Conservation (phyloP, 2,329 filamentous ascomycete species). For the Talaromyces sp. region DNA sequence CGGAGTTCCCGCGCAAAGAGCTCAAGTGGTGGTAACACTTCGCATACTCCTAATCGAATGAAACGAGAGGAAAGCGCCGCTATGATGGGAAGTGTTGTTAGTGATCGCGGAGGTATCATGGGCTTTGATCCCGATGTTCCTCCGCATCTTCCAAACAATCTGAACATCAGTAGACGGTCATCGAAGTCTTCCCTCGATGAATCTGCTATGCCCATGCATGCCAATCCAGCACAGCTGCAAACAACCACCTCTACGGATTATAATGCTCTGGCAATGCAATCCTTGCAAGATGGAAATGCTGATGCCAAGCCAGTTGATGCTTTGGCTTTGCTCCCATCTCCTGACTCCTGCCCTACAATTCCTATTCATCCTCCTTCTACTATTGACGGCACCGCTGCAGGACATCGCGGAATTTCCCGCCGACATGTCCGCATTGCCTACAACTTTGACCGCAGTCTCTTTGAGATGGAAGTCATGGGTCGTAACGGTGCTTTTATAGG, state of each 20-base stretch:
- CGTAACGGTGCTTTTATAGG: conserved; percentile 62
- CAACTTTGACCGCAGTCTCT: conserved; percentile 59
- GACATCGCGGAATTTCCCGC: conserved; percentile 63
- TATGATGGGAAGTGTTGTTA: conserved; percentile 55
- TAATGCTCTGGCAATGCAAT: conserved; percentile 51
- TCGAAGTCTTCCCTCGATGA: conserved; percentile 53
- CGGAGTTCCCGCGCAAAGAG: conserved; percentile 48
- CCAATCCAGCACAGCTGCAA: conserved; percentile 42
- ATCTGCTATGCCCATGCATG: conserved; percentile 37
- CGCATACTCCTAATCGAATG: conserved; percentile 48
- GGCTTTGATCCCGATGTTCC: conserved; percentile 49
- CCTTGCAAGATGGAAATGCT: conserved; percentile 38
- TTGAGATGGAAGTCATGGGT: conserved; percentile 62
- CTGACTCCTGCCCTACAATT: conserved; percentile 58
- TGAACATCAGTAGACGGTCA: conserved; percentile 51
- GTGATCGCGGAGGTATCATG: conserved; percentile 60
- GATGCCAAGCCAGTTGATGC: conserved; percentile 51
- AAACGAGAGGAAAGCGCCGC: conserved; percentile 47
- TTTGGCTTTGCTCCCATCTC: conserved; percentile 52
- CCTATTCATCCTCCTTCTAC: conserved; percentile 61
- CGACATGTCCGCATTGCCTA: conserved; percentile 65
- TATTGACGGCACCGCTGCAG: conserved; percentile 48
- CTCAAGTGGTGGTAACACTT: conserved; percentile 48
- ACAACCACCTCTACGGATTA: conserved; percentile 42
- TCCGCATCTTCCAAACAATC: conserved; percentile 36